Evolutionary conservation across 805 yeast genomes (phyloP).

Genomic region (Metahyphopichia silvanorum): DNA sequence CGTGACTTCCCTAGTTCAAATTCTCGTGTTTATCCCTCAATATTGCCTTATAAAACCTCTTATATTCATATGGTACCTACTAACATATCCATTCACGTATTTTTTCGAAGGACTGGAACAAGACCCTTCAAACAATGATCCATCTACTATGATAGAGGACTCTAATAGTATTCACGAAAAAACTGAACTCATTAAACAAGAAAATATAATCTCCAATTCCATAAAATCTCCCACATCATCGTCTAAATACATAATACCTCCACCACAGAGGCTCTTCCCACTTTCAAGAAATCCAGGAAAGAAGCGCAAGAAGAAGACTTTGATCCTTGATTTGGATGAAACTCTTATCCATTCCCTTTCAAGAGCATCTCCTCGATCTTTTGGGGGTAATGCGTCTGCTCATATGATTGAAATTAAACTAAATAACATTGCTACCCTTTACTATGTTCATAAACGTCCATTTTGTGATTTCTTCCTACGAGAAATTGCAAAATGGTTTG

Average conservation of each 20-base stretch:
- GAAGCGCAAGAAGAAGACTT: slow-evolving; percentile 51
- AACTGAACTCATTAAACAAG: slow-evolving; percentile 37
- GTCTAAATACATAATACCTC: slow-evolving; percentile 43
- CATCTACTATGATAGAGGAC: background rate
- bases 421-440: slow-evolving; percentile 71
- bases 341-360: slow-evolving; percentile 90
- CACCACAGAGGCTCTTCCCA: slow-evolving; percentile 43
- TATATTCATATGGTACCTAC: slow-evolving; percentile 44
- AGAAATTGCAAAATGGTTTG: slow-evolving; percentile 82
- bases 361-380: slow-evolving; percentile 51
- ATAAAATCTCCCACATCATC: slow-evolving; percentile 41
- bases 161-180: slow-evolving; percentile 23
- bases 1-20: background rate
- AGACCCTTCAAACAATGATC: slow-evolving; percentile 2
- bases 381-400: slow-evolving; percentile 33
- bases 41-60: slow-evolving; percentile 52
- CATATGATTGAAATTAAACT: slow-evolving; percentile 77
- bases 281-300: slow-evolving; percentile 37
- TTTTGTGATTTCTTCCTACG: slow-evolving; percentile 80
- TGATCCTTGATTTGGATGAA: slow-evolving; percentile 89
- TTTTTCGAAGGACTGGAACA: slow-evolving; percentile 20
- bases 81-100: slow-evolving; percentile 53
- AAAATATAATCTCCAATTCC: slow-evolving; percentile 35
- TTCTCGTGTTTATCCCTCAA: slow-evolving; percentile 45
- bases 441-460: slow-evolving; percentile 90